phyloP scores from a whole-genome alignment of 768 basidiomycete species.

The Postia placenta region DNA sequence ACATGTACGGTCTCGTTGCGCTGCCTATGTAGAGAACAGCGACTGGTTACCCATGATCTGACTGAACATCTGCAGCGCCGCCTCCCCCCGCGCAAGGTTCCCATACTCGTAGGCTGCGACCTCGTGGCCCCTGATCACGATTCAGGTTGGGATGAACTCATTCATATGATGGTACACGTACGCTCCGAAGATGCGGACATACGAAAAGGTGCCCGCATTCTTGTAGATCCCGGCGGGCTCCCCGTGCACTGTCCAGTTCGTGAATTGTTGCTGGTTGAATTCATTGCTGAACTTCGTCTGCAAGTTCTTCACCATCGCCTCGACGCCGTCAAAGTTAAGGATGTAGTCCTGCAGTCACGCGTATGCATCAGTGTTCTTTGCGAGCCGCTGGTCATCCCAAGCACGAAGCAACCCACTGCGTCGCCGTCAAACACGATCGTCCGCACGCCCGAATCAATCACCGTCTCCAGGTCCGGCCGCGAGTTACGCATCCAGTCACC shows the following conservation, averaged over 20 bases:
- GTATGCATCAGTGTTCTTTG: neutral
- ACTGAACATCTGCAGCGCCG: slow-evolving; percentile 26
- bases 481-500: slow-evolving; percentile 56
- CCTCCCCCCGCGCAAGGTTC: slow-evolving; percentile 16
- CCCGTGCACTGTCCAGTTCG: slow-evolving; percentile 45
- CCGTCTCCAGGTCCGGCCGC: slow-evolving; percentile 43
- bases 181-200: slow-evolving; percentile 40
- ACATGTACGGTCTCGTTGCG: too few species aligned
- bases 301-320: slow-evolving; percentile 49
- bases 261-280: slow-evolving; percentile 38
- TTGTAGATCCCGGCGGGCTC: slow-evolving; percentile 47
- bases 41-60: slow-evolving; percentile 24
- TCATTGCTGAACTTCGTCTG: slow-evolving; percentile 38
- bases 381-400: too few species aligned
- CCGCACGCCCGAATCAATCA: slow-evolving; percentile 52
- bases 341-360: slow-evolving; percentile 42
- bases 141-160: neutral
- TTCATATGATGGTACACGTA: slow-evolving; percentile 7
- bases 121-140: slow-evolving; percentile 20
- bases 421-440: slow-evolving; percentile 54
- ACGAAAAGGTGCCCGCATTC: slow-evolving; percentile 53
- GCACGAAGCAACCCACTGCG: slow-evolving; percentile 46
- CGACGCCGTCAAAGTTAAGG: slow-evolving; percentile 48
- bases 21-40: slow-evolving; percentile 20
- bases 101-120: slow-evolving; percentile 24